A percentile compares a stretch with the other conserved stretches of the same genome.
Evolutionary conservation across 2,329 filamentous ascomycete species (phyloP).

Genomic region (Cytospora mali): DNA sequence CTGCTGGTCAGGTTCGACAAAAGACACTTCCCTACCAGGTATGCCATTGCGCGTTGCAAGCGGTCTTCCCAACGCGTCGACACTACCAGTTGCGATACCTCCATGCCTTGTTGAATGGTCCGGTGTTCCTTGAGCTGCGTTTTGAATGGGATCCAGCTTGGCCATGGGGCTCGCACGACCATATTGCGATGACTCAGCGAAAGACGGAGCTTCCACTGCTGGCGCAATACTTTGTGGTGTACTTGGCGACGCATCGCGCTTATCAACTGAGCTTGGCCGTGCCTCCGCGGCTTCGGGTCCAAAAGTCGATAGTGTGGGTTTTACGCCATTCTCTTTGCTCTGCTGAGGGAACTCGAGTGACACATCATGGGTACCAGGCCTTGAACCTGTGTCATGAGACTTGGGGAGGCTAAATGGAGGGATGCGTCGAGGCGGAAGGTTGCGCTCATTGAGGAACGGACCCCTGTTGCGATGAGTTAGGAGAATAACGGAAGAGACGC

Average conservation of each 20-base stretch:
- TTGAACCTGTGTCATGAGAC: conserved; percentile 1
- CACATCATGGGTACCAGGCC: not conserved
- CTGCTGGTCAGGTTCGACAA: conserved; percentile 18
- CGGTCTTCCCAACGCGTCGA: not conserved
- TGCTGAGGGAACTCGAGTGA: not conserved
- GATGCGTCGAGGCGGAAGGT: conserved; percentile 29
- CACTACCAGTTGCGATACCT: conserved; percentile 2
- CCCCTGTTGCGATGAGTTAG: conserved; percentile 31
- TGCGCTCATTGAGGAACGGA: conserved; percentile 28
- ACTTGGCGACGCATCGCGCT: conserved; percentile 14
- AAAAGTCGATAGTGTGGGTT: conserved; percentile 1
- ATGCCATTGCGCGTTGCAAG: conserved; percentile 5
- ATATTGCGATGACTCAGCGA: not conserved
- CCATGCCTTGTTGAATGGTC: not conserved
- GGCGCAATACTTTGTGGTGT: conserved; percentile 5
- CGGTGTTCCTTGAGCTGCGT: not conserved
- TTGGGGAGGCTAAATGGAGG: conserved; percentile 21
- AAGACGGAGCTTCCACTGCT: not conserved
- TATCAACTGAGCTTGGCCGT: not conserved
- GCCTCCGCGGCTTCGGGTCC: conserved; percentile 3
- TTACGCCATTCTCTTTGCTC: conserved; percentile 4
- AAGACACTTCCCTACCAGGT: conserved; percentile 21
- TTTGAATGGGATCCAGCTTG: not conserved
- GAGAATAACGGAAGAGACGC: conserved; percentile 22
- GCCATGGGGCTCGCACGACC: not conserved